phyloP scores from a whole-genome alignment of 805 yeast species.

The Metschnikowia santaceciliae region DNA sequence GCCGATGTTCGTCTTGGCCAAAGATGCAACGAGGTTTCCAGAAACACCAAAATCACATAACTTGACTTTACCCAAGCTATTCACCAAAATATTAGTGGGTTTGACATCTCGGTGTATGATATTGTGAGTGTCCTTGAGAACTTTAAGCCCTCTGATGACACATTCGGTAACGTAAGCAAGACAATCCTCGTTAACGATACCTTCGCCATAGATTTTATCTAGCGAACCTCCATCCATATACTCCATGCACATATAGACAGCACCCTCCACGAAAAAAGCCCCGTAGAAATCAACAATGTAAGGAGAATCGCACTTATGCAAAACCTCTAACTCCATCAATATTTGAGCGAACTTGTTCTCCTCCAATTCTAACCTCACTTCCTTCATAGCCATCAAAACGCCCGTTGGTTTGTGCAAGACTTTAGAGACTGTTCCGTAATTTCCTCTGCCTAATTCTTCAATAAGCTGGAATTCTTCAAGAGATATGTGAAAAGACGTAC shows the following conservation, averaged over 20 bases:
- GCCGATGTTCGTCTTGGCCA: slow-evolving; percentile 94
- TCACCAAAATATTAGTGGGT: slow-evolving; percentile 88
- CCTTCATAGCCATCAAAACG: slow-evolving; percentile 95
- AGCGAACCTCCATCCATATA: slow-evolving; percentile 96
- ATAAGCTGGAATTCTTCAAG: slow-evolving; percentile 78
- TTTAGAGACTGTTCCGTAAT: slow-evolving; percentile 92
- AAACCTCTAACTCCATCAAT: slow-evolving; percentile 90
- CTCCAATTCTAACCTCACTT: slow-evolving; percentile 87
- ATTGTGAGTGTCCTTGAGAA: slow-evolving; percentile 83
- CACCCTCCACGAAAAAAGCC: slow-evolving; percentile 95
- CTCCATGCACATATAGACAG: slow-evolving; percentile 97
- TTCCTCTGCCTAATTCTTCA: slow-evolving; percentile 91
- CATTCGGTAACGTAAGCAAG: slow-evolving; percentile 76
- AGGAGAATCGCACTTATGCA: slow-evolving; percentile 87
- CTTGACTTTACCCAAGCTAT: slow-evolving; percentile 80
- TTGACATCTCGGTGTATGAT: slow-evolving; percentile 96
- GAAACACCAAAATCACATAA: slow-evolving; percentile 95
- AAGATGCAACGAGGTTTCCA: slow-evolving; percentile 90
- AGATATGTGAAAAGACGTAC: slow-evolving; percentile 81
- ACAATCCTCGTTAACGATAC: slow-evolving; percentile 65
- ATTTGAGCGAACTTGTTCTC: slow-evolving; percentile 93
- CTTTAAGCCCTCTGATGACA: slow-evolving; percentile 76
- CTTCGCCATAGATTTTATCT: slow-evolving; percentile 71
- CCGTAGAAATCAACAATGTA: slow-evolving; percentile 95
- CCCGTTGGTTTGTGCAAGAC: slow-evolving; percentile 92